Evolutionary conservation across 768 basidiomycete species (phyloP).

Genomic region (Lactarius tabidus): DNA sequence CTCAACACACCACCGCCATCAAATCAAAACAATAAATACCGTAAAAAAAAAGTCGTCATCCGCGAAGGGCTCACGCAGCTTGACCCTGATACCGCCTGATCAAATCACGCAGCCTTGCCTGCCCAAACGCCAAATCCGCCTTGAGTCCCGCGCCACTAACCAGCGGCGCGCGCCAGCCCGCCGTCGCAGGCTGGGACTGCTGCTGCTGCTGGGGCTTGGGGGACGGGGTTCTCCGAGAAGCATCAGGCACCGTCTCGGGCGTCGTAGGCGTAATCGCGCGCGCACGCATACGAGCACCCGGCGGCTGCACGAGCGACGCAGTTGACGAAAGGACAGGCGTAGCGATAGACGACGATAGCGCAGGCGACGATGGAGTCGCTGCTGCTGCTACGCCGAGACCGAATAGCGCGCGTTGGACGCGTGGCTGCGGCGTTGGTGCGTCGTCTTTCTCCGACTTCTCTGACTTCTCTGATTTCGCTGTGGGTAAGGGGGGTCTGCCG

Average conservation of each 20-base stretch:
- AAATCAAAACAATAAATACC: neutral
- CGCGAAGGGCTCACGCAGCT: constrained; percentile 14
- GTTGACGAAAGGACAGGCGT: constrained; percentile 70
- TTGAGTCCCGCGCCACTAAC: constrained; percentile 15
- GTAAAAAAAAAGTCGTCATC: neutral
- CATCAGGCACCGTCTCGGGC: constrained; percentile 34
- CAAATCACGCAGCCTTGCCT: constrained; percentile 69
- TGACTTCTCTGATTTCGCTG: neutral
- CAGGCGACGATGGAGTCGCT: constrained; percentile 24
- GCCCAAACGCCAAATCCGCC: constrained; percentile 66
- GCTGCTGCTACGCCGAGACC: constrained; percentile 17
- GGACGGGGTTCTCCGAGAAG: constrained; percentile 29
- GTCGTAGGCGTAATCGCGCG: constrained; percentile 19
- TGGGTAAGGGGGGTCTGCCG: neutral
- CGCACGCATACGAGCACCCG: constrained; percentile 27
- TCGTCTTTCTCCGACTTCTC: constrained; percentile 5
- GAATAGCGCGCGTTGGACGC: constrained; percentile 8
- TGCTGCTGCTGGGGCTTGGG: constrained; percentile 13
- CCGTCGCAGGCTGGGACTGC: neutral
- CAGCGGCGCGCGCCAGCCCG: constrained; percentile 9
- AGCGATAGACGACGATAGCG: constrained; percentile 66
- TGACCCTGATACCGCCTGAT: constrained; percentile 76
- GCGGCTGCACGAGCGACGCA: constrained; percentile 63
- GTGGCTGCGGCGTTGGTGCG: neutral
- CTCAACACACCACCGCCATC: too few relatives aligned